Base-by-base conservation (phyloP, 108 stramenopile genomes). In the Aureococcus anophagefferens region DNA sequence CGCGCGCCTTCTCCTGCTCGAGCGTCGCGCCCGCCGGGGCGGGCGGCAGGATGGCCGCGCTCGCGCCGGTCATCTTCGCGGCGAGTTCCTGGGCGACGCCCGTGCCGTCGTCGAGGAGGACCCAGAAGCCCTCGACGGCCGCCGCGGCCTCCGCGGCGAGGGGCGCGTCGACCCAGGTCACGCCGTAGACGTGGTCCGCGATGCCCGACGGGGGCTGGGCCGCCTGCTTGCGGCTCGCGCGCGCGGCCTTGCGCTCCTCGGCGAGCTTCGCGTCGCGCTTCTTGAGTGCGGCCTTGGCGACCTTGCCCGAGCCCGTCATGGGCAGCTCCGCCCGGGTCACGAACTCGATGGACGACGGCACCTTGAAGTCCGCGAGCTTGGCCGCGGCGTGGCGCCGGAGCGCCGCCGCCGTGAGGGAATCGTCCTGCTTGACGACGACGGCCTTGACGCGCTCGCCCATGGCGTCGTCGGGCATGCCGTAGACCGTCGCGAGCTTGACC, bases 401-500 rank as follows among this genome's bases (percentile, higher is more conserved):
- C 25, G 51, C 25, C 21, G 17, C 51, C 51, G 51, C 51, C 3
- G 51, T 59, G 25, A 18, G 25, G 25, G 25, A 25, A 16, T 28
- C 25, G n/a, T n/a, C n/a, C n/a, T n/a, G n/a, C n/a, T n/a, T n/a
- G 51, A 59, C 51, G 25, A 59, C 51, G 21, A 25, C 3, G 51
- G 51, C 51, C 21, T 25, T 28, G 3, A 59, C 51, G 25, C 51
- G 51, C 64, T 72, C 71, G 64, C 64, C 64, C 9, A 72, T 34
- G 28, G 71, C 7, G 18, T 63, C 63, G 64, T 65, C 30, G 30
- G 62, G 62, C 3, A 72, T 28, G 15, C 37, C 37, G 25, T 64
- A 64, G 64, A 44, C 72, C 29, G 64, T 30, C 30, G 34, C 40
- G 30, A 67, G 64, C 30, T 40, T 70, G 33, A 77, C 76, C 25